Conservation (phyloP, 2,329 filamentous ascomycete genomes). For the Pseudogymnoascus sp. region DNA sequence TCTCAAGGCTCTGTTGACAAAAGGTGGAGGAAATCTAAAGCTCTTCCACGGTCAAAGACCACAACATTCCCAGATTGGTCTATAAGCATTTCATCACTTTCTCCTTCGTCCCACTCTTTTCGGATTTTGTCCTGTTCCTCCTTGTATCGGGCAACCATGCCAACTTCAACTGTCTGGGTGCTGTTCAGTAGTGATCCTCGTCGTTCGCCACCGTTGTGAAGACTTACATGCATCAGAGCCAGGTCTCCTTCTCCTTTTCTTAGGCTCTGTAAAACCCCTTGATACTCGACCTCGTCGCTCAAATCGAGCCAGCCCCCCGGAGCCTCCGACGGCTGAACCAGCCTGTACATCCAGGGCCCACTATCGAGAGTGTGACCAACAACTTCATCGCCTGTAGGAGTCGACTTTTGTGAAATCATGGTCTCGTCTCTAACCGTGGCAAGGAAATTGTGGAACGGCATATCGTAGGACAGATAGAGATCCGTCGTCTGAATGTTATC, state of each 20-base stretch:
- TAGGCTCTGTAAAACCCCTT: not conserved
- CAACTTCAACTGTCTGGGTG: not conserved
- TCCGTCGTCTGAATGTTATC: not conserved
- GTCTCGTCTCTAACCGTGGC: conserved; percentile 17
- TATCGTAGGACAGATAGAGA: conserved; percentile 15
- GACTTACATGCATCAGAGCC: not conserved
- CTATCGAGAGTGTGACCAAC: conserved; percentile 20
- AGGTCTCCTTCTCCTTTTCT: not conserved
- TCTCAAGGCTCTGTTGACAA: not conserved
- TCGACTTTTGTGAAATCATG: conserved; percentile 14
- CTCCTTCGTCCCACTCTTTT: not conserved
- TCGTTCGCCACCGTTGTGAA: not conserved
- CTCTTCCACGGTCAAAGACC: not conserved
- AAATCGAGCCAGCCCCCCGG: not conserved
- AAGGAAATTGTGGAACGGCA: conserved; percentile 14
- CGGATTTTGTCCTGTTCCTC: not conserved
- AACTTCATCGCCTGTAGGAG: not conserved
- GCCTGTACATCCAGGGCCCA: conserved; percentile 22
- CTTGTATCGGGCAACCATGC: not conserved
- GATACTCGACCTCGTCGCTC: not conserved
- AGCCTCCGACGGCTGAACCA: not conserved
- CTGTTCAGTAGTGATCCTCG: not conserved
- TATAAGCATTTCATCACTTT: not conserved
- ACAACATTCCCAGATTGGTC: not conserved
- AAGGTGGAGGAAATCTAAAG: not conserved